Evolutionary conservation across 345 rosid species (phyloP).

Genomic region (Gossypium longicalyx): DNA sequence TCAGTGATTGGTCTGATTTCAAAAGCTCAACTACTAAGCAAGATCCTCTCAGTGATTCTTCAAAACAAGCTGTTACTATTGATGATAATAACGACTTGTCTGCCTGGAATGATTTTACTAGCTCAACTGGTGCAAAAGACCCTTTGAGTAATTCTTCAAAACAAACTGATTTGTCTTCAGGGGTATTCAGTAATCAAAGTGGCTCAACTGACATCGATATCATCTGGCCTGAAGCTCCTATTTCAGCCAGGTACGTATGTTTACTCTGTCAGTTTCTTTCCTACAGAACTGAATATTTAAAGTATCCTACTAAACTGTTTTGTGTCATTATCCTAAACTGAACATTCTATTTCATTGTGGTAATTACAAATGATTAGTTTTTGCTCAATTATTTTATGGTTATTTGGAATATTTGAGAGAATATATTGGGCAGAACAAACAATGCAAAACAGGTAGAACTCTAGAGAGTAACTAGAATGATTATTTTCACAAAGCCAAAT

Average conservation of each 20-base stretch:
- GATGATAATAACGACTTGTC: conserved; percentile 47
- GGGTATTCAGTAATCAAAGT: conserved; percentile 27
- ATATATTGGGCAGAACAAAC: neutral
- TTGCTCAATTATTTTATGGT: neutral
- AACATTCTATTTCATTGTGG: neutral
- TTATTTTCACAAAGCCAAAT: neutral
- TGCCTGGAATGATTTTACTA: conserved; percentile 58
- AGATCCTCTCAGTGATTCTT: conserved; percentile 25
- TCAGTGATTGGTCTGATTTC: conserved; percentile 66
- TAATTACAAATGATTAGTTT: neutral
- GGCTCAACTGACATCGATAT: conserved; percentile 16
- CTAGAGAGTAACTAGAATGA: neutral
- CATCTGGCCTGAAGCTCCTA: conserved; percentile 26
- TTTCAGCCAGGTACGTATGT: conserved; percentile 40
- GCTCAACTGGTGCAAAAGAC: conserved; percentile 36
- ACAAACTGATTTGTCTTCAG: conserved; percentile 35
- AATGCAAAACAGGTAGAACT: neutral
- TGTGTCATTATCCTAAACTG: neutral
- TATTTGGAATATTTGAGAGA: neutral
- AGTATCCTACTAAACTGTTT: neutral
- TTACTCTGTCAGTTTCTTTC: conserved; percentile 4
- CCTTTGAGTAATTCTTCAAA: conserved; percentile 19
- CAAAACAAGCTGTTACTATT: conserved; percentile 13
- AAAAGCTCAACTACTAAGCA: conserved; percentile 44
- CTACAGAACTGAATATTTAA: neutral